Conservation (phyloP, 2,329 filamentous ascomycete genomes). For the Alternaria triticina region DNA sequence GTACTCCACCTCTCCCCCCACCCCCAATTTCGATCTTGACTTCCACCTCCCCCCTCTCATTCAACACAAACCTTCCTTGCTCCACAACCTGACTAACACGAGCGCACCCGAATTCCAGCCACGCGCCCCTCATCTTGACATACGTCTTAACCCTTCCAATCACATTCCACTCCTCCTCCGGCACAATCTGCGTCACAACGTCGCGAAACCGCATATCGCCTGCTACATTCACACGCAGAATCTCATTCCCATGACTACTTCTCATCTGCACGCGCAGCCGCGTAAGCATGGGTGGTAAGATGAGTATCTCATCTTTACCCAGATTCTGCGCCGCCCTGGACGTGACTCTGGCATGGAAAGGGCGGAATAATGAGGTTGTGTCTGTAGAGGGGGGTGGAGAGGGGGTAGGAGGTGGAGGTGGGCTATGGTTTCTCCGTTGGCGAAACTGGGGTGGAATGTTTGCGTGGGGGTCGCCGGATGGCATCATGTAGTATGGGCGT, state of each 20-base stretch:
- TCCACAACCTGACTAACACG: constrained; percentile 11
- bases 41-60: constrained; percentile 12
- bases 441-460: neutral
- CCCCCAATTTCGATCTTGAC: constrained; percentile 7
- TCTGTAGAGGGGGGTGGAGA: neutral
- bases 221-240: constrained; percentile 10
- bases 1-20: neutral
- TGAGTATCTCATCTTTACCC: constrained; percentile 1
- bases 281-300: constrained; percentile 9
- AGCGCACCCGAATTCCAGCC: constrained; percentile 8
- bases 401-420: neutral
- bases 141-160: neutral
- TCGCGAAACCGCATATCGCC: constrained; percentile 19
- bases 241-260: neutral
- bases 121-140: constrained; percentile 16
- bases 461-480: neutral
- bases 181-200: constrained; percentile 14
- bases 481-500: neutral
- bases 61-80: neutral
- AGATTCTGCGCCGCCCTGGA: neutral
- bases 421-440: neutral
- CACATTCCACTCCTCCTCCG: neutral
- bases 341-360: neutral
- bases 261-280: constrained; percentile 6
- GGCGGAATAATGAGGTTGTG: neutral